Evolutionary conservation across 768 basidiomycete species (phyloP).

Genomic region (Lactarius trivialis): DNA sequence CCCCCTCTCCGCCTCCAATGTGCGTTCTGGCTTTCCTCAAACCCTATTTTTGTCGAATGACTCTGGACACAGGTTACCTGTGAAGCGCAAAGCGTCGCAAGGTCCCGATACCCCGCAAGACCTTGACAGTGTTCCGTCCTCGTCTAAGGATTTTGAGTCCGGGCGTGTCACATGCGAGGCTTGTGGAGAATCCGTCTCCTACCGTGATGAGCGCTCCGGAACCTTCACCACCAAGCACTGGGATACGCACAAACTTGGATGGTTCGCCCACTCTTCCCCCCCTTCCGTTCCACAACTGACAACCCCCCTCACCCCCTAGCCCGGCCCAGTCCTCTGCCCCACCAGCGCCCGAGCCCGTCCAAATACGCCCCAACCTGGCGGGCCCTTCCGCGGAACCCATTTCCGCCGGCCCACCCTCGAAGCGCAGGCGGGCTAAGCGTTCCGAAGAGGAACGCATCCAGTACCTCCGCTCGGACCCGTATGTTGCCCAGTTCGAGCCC

Average conservation of each 20-base stretch:
- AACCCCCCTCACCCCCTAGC: slow-evolving; percentile 3
- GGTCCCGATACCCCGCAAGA: neutral
- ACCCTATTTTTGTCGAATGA: no score
- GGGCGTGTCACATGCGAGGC: slow-evolving; percentile 61
- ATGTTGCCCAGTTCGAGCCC: slow-evolving; percentile 75
- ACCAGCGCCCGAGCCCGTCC: neutral
- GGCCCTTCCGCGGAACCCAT: neutral
- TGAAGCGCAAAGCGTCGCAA: slow-evolving; percentile 12
- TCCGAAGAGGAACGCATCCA: slow-evolving; percentile 73
- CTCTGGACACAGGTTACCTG: neutral
- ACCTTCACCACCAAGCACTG: slow-evolving; percentile 63
- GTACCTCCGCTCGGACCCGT: slow-evolving; percentile 61
- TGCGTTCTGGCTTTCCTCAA: neutral
- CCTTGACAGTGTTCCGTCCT: slow-evolving; percentile 2
- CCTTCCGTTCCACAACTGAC: neutral
- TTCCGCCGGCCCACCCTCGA: slow-evolving; percentile 28
- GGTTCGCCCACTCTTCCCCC: slow-evolving; percentile 33
- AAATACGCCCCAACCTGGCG: neutral
- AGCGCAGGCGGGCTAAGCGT: slow-evolving; percentile 67
- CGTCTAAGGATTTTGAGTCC: slow-evolving; percentile 48
- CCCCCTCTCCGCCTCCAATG: slow-evolving; percentile 9
- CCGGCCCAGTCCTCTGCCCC: slow-evolving; percentile 6
- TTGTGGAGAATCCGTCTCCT: slow-evolving; percentile 56
- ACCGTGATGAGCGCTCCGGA: slow-evolving; percentile 56
- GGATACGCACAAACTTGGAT: slow-evolving; percentile 55